Conservation (phyloP, 163 green algal species). For the Prototheca stagnorum region DNA sequence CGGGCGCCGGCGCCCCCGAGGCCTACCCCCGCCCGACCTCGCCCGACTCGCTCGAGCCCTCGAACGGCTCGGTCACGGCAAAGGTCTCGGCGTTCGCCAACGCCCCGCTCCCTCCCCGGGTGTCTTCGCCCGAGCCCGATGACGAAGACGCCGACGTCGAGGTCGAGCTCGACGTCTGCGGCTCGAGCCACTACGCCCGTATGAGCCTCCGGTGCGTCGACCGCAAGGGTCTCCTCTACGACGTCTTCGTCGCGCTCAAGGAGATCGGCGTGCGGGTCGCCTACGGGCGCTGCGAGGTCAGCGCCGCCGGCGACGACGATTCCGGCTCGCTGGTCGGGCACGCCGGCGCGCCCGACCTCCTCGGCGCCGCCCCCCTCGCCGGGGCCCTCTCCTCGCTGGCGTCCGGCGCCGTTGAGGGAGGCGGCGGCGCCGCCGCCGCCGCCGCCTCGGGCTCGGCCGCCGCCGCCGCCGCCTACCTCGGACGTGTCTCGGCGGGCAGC, state of each 20-base stretch:
- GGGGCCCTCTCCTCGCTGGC: too few species aligned
- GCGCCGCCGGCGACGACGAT: background rate
- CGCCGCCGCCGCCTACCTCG: too few species aligned
- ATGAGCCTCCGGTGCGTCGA: constrained; percentile 41
- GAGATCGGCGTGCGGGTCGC: constrained; percentile 37
- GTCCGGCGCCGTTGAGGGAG: too few species aligned
- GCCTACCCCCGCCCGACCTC: background rate
- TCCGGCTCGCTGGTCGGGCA: background rate
- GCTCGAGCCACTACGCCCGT: constrained; percentile 24
- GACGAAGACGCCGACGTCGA: constrained; percentile 14
- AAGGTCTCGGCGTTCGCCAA: too few species aligned
- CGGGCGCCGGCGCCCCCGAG: background rate
- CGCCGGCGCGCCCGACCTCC: too few species aligned
- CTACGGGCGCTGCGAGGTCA: constrained; percentile 29
- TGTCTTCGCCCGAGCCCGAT: too few species aligned
- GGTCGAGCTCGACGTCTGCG: constrained; percentile 42
- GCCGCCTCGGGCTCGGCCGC: too few species aligned
- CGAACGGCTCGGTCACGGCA: too few species aligned
- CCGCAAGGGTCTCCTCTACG: constrained; percentile 67
- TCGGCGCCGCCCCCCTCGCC: too few species aligned
- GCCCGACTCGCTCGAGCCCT: too few species aligned
- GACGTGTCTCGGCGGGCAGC: too few species aligned
- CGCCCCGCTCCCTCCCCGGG: background rate
- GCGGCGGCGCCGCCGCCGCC: background rate
- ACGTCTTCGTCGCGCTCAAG: constrained; percentile 50